Base-by-base conservation (phyloP, 345 rosid species). In the Brassica nigra region DNA sequence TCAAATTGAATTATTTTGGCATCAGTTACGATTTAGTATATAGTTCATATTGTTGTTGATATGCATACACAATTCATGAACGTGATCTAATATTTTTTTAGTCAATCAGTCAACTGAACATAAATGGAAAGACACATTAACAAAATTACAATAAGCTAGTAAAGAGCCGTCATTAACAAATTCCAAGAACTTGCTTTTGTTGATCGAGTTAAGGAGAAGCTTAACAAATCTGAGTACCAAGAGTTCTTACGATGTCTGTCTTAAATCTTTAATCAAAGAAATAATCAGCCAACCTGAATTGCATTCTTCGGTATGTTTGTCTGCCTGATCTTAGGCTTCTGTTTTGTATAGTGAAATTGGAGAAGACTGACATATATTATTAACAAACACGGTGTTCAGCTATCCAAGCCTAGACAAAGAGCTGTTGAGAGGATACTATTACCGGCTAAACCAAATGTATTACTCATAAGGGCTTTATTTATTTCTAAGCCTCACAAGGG, bases 131-230 rank as follows among this genome's bases (percentile, higher is more conserved):
- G 4, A 9, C 14, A 58, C 14, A 58, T 23, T 58, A 58, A 23
- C 27, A 55, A 58, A 18, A 58, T 58, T 0, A 58, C 63, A 2
- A 58, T 58, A 58, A 58, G 11, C 8, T 58, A 20, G 29, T 57
- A 57, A 57, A 18, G 62, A 57, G 12, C 12, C 62, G 5, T 20
- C 62, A 3, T 55, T 55, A 20, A 55, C 27, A 18, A 18, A 16
- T 55, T 84, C 80, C 93, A 87, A 80, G 97, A 88, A 81, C 80
- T 91, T 82, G 86, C 89, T 76, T 95, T 92, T 86, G 88, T 89
- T 27, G 97, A 91, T 78, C 89, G 89, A 82, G 96, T 95, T 69
- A 95, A 88, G 81, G 94, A 85, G 71, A 95, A 88, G 82, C 86
- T 95, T 76, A 76, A 42, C 23, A 87, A 80, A 55, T 83, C 90